phyloP scores from a whole-genome alignment of 2,329 filamentous ascomycete genomes.

The Cladophialophora immunda region DNA sequence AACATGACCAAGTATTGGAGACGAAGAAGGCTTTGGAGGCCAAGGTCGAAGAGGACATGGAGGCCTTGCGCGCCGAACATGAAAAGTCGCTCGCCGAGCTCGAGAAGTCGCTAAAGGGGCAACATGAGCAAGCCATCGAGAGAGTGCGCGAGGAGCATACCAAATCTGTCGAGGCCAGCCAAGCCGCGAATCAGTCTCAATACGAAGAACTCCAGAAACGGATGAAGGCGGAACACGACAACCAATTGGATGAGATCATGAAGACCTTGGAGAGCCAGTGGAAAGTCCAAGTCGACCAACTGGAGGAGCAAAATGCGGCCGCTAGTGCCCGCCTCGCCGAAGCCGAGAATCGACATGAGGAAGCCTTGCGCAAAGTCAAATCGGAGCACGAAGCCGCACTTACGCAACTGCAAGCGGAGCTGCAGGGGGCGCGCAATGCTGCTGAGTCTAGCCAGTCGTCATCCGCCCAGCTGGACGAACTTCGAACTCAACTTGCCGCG shows the following conservation, averaged over 20 bases:
- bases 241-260: slow-evolving; percentile 39
- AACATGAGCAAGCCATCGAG: slow-evolving; percentile 31
- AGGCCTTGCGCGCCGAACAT: slow-evolving; percentile 28
- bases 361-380: slow-evolving; percentile 19
- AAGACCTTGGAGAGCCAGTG: slow-evolving; percentile 38
- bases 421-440: slow-evolving; percentile 25
- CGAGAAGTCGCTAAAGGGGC: slow-evolving; percentile 23
- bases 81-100: slow-evolving; percentile 29
- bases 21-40: slow-evolving; percentile 26
- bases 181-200: slow-evolving; percentile 31
- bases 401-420: slow-evolving; percentile 23
- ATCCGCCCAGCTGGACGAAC: slow-evolving; percentile 29
- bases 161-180: slow-evolving; percentile 34
- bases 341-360: slow-evolving; percentile 28
- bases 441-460: slow-evolving; percentile 21
- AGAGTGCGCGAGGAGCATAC: slow-evolving; percentile 37
- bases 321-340: slow-evolving; percentile 29
- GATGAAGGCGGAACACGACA: slow-evolving; percentile 31
- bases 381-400: slow-evolving; percentile 30
- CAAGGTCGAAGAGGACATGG: slow-evolving; percentile 25
- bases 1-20: slow-evolving; percentile 32
- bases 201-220: slow-evolving; percentile 32
- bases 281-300: slow-evolving; percentile 35
- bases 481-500: slow-evolving; percentile 31
- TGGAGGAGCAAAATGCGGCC: slow-evolving; percentile 32